Evolutionary conservation across 179 eudicot genomes (phyloP).

Genomic region (Patellifolia procumbens): DNA sequence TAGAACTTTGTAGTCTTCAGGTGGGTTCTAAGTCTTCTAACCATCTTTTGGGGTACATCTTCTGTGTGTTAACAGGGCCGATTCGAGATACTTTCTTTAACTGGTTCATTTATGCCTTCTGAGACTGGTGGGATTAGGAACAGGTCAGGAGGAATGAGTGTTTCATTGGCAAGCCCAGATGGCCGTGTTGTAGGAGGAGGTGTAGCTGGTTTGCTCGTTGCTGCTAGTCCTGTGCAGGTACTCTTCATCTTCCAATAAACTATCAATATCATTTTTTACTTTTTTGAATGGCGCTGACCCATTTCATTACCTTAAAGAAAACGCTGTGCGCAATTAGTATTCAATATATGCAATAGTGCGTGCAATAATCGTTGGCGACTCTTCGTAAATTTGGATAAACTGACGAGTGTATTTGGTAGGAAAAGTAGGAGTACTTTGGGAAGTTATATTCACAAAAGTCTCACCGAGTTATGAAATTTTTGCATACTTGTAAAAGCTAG

Average conservation of each 20-base stretch:
- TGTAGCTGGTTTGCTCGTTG: constrained; percentile 87
- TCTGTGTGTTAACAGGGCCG: constrained; percentile 58
- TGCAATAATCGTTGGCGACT: too few species aligned
- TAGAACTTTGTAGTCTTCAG: neutral
- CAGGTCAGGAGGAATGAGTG: constrained; percentile 95
- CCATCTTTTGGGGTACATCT: neutral
- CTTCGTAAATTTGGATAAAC: too few species aligned
- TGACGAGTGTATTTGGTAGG: too few species aligned
- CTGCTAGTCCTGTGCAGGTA: constrained; percentile 93
- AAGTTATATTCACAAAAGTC: too few species aligned
- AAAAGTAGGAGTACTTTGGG: too few species aligned
- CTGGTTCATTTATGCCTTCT: constrained; percentile 87
- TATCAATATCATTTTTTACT: too few species aligned
- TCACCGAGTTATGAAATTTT: too few species aligned
- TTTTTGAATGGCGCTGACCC: too few species aligned
- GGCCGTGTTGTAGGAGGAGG: constrained; percentile 98
- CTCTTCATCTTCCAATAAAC: neutral
- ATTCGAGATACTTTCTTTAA: constrained; percentile 86
- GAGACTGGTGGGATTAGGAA: constrained; percentile 84
- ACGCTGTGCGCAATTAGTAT: too few species aligned
- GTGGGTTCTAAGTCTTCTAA: constrained; percentile 1
- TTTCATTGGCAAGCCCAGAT: constrained; percentile 87
- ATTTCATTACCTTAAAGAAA: too few species aligned
- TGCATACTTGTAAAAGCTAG: too few species aligned
- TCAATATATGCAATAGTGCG: too few species aligned